Percentiles rank a stretch among this genome's conserved stretches.
Evolutionary conservation across 768 basidiomycete genomes (phyloP).

Genomic region (Rhodotorula graminis): DNA sequence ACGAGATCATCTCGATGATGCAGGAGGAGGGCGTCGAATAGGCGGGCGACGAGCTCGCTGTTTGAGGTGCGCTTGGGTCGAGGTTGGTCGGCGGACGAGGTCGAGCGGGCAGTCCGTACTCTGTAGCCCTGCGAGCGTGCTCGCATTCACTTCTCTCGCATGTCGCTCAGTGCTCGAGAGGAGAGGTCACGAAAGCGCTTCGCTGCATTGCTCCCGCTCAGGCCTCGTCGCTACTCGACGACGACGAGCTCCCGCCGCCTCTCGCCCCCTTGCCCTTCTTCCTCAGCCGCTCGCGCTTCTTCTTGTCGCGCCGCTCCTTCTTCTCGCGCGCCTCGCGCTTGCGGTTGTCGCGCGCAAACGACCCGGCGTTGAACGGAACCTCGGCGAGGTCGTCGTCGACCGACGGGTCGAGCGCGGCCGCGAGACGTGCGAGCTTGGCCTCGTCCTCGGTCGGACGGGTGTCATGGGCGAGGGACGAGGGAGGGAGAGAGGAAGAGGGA

Average conservation of each 20-base stretch:
- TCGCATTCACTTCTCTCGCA: too few species aligned
- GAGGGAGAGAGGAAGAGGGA: neutral
- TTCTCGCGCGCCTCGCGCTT: neutral
- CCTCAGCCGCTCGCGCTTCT: neutral
- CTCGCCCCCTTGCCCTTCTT: neutral
- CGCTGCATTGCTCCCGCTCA: neutral
- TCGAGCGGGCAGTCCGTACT: neutral
- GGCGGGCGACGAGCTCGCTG: neutral
- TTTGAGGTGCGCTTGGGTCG: neutral
- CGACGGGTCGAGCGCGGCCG: neutral
- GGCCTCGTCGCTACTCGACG: neutral
- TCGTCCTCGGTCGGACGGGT: neutral
- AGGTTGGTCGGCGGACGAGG: neutral
- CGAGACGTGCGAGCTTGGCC: neutral
- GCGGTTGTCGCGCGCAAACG: neutral
- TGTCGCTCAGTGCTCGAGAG: too few species aligned
- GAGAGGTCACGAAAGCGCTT: neutral
- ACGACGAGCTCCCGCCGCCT: neutral
- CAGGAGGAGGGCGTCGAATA: slow-evolving; percentile 5
- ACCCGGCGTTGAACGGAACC: too few species aligned
- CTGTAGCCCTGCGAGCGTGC: too few species aligned
- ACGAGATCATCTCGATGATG: slow-evolving; percentile 23
- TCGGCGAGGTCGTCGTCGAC: neutral
- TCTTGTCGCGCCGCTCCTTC: neutral
- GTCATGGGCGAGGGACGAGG: neutral